A percentile compares a stretch with the other conserved stretches of the same genome.
phyloP scores from a whole-genome alignment of 139 green algal genomes.

The Chara braunii region DNA sequence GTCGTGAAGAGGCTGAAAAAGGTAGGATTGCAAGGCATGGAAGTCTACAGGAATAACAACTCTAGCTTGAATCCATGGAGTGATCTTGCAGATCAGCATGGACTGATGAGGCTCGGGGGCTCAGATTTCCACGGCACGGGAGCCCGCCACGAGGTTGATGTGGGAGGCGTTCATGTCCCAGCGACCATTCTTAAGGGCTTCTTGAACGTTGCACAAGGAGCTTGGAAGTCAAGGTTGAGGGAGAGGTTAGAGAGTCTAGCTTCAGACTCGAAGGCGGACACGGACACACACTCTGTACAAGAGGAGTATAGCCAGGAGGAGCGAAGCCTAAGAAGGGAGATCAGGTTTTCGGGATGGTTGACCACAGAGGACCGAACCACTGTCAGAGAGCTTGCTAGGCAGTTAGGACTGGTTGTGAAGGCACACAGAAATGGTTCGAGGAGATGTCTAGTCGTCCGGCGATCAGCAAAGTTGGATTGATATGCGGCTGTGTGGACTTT shows the following conservation, averaged over 20 bases:
- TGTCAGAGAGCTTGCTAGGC: background rate
- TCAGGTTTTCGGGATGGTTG: background rate
- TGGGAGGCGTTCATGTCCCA: background rate
- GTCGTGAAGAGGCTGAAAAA: background rate
- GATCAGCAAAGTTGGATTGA: too few relatives aligned
- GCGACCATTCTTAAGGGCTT: background rate
- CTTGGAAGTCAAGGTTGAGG: background rate
- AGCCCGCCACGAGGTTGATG: background rate
- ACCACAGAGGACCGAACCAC: background rate
- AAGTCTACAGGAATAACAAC: conserved; percentile 20
- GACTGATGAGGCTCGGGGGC: conserved; percentile 16
- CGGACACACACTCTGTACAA: background rate
- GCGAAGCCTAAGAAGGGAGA: background rate
- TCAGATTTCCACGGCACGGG: conserved; percentile 24
- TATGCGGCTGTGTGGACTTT: too few relatives aligned
- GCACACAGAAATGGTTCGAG: background rate
- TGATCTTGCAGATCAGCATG: conserved; percentile 8
- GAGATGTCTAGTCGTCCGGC: background rate
- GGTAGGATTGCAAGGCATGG: conserved; percentile 16
- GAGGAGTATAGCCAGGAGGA: background rate
- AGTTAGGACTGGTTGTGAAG: background rate
- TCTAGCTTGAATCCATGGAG: conserved; percentile 20
- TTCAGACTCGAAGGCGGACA: background rate
- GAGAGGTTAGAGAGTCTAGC: background rate
- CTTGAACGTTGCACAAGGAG: background rate